Base-by-base conservation (phyloP, 208 protist species). In the Blastocrithidia nonstop region DNA sequence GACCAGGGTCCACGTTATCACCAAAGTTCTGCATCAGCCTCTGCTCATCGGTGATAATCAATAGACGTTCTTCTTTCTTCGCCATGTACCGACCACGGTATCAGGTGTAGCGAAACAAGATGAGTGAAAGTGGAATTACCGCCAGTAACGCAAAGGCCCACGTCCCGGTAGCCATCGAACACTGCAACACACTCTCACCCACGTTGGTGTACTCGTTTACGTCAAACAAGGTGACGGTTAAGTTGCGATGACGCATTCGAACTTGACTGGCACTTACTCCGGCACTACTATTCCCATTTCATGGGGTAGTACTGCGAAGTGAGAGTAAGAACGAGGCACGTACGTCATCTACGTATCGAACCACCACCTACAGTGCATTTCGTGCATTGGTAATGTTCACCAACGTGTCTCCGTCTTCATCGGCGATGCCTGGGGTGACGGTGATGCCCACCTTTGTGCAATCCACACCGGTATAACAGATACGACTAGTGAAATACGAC, bases 101-200 rank as follows among this genome's bases (percentile, higher is more conserved):
- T 54, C 62, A 85, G 1, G 70, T 21, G 24, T 76, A 89, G 15
- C 71, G 54, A 40, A 70, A 73, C 3, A 71, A 6, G 16, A 82
- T 55, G 27, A 71, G 36, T 7, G 55, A 23, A 13, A 80, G 29
- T 3, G 64, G 63, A 0, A 71, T 16, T 11, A 85, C 39, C 11
- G 54, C 55, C 25, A 85, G 57, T 20, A 90, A 41, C 8, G 66
- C 54, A 20, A 90, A 40, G 7, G 69, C 65, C 81, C 81, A 90
- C 23, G 76, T 61, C 16, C 45, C 66, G 22, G 49, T 62, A 19
- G 24, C 57, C 6, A 60, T 4, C 15, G 57, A 33, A 46, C 76
- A 86, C 38, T 49, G 11, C 3, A 61, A 0, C 54, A 48, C 21
- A 53, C 24, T 6, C 38, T 20, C 17, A 41, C 48, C 57, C 64